phyloP scores from a whole-genome alignment of 768 basidiomycete species.

The Russula compacta region DNA sequence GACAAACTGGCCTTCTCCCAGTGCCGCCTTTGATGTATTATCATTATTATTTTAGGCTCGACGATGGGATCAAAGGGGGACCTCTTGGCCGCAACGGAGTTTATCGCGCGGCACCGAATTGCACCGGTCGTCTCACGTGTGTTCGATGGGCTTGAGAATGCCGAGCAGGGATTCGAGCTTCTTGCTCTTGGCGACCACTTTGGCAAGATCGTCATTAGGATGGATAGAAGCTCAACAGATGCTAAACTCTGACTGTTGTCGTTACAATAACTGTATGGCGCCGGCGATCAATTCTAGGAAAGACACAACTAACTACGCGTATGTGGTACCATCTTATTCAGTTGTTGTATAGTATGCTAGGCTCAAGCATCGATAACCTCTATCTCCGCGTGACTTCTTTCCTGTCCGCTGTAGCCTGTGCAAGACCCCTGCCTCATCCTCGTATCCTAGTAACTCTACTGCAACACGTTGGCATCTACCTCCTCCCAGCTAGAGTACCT shows the following conservation, averaged over 20 bases:
- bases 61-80: conserved; percentile 80
- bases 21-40: neutral
- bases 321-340: neutral
- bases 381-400: neutral
- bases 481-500: no score
- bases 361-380: neutral
- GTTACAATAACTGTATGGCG: neutral
- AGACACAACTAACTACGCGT: neutral
- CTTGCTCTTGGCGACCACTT: conserved; percentile 31
- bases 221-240: neutral
- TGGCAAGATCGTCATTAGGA: neutral
- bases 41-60: conserved; percentile 40
- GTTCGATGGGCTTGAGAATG: conserved; percentile 53
- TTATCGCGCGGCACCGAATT: conserved; percentile 57
- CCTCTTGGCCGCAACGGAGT: conserved; percentile 59
- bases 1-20: neutral
- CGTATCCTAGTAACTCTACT: no score
- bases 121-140: conserved; percentile 63
- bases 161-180: conserved; percentile 62
- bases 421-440: no score
- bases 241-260: neutral
- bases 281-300: neutral
- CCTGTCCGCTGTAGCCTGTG: no score
- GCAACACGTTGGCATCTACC: no score
- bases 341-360: neutral